These are phyloP conservation scores for Aspergillus novoparasiticus DNA, from an alignment of 2,329 filamentous ascomycete genomes.

Conservation along the genomic window DNA sequence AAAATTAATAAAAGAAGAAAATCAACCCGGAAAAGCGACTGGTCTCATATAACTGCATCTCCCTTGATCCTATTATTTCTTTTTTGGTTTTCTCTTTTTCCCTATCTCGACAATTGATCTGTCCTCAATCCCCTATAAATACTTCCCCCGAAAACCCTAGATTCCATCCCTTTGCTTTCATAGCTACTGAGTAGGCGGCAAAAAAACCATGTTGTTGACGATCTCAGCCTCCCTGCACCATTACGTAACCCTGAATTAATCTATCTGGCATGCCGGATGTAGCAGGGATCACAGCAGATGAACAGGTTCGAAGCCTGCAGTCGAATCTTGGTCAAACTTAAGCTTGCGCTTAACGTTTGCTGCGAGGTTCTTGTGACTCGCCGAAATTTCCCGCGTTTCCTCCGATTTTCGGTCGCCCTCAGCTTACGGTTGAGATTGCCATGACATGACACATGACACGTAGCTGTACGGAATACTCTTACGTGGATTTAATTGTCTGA, in stretches of 20 bases:
- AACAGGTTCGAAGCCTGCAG: constrained; percentile 9
- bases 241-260: constrained; percentile 14
- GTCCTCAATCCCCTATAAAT: background rate
- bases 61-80: background rate
- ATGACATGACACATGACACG: background rate
- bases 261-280: background rate
- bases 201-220: background rate
- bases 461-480: background rate
- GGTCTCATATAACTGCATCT: background rate
- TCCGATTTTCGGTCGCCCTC: background rate
- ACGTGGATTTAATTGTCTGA: background rate
- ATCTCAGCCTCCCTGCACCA: constrained; percentile 14
- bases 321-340: constrained; percentile 2
- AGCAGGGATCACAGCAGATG: constrained; percentile 6
- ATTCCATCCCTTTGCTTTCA: background rate
- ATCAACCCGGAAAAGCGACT: background rate
- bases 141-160: background rate
- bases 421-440: background rate
- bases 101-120: background rate
- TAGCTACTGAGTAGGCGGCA: background rate
- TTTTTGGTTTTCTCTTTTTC: background rate
- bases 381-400: constrained; percentile 1
- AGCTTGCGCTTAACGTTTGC: constrained; percentile 7
- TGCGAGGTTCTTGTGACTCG: background rate
- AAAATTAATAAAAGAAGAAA: background rate